These are phyloP conservation scores for Furcasterigmium sp. DNA, from an alignment of 2,329 filamentous ascomycete species.

Conservation along the genomic window DNA sequence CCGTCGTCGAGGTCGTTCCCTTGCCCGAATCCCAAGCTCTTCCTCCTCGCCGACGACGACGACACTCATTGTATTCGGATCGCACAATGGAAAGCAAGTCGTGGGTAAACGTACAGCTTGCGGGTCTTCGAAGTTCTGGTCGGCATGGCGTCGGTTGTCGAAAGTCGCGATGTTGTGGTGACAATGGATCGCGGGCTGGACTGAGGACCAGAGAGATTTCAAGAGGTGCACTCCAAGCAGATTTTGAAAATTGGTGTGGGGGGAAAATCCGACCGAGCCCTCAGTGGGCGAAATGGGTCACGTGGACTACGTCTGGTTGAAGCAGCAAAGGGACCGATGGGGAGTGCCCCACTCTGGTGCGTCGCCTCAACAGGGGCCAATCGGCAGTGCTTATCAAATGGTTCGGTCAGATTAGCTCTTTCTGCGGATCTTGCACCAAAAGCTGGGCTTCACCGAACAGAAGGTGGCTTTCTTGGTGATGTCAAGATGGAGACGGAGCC, in stretches of 20 bases:
- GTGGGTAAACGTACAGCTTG: conserved; percentile 62
- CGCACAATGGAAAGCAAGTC: conserved; percentile 2
- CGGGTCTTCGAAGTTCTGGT: conserved; percentile 71
- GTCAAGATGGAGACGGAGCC: conserved; percentile 13
- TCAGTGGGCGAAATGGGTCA: background rate
- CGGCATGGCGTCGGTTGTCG: conserved; percentile 57
- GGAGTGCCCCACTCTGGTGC: no score
- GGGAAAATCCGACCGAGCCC: background rate
- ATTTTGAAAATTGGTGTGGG: background rate
- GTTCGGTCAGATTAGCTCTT: no score
- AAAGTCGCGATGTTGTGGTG: conserved; percentile 10
- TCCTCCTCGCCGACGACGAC: background rate
- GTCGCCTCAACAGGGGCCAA: no score
- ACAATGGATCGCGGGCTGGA: background rate
- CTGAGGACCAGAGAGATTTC: background rate
- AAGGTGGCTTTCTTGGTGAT: no score
- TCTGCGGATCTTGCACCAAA: no score
- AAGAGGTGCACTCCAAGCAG: background rate
- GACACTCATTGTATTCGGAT: background rate
- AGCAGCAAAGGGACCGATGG: no score
- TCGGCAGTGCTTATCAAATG: no score
- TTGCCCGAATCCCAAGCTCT: background rate
- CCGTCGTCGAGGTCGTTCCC: background rate
- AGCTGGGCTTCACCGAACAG: no score
- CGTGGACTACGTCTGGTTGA: background rate